These are phyloP conservation scores for Tolypocladium ovalisporum DNA, from an alignment of 2,329 filamentous ascomycete species.

Conservation along the genomic window DNA sequence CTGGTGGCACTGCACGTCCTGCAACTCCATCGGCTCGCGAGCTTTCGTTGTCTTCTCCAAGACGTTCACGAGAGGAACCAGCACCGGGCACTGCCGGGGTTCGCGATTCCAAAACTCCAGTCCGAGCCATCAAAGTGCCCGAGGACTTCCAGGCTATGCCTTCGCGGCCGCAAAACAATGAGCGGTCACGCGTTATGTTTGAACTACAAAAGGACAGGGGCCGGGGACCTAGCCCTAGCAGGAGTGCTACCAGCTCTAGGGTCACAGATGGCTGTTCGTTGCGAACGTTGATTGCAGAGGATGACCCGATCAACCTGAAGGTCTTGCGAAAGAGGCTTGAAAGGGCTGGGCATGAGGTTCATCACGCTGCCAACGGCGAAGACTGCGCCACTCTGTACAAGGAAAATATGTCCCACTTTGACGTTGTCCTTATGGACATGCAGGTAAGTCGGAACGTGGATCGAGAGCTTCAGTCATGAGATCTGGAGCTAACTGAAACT, in stretches of 20 bases:
- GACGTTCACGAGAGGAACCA: conserved; percentile 7
- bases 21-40: conserved; percentile 5
- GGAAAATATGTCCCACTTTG: conserved; percentile 52
- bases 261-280: conserved; percentile 23
- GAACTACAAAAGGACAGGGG: conserved; percentile 20
- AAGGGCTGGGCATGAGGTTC: conserved; percentile 60
- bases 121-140: conserved; percentile 36
- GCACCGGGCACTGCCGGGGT: conserved; percentile 24
- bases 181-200: conserved; percentile 25
- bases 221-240: conserved; percentile 5
- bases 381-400: conserved; percentile 66
- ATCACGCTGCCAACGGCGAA: conserved; percentile 70
- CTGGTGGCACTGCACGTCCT: conserved; percentile 5
- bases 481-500: background rate
- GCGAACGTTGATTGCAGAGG: conserved; percentile 69
- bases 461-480: background rate
- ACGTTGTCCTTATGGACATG: conserved; percentile 86
- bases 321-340: conserved; percentile 73
- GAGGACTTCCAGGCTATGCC: conserved; percentile 32
- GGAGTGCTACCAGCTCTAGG: conserved; percentile 12
- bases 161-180: conserved; percentile 14
- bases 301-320: conserved; percentile 78
- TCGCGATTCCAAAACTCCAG: conserved; percentile 31
- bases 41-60: background rate
- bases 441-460: conserved; percentile 47